These are phyloP conservation scores for Phytopythium helicoides DNA, from an alignment of 352 stramenopile genomes.

Conservation along the genomic window DNA sequence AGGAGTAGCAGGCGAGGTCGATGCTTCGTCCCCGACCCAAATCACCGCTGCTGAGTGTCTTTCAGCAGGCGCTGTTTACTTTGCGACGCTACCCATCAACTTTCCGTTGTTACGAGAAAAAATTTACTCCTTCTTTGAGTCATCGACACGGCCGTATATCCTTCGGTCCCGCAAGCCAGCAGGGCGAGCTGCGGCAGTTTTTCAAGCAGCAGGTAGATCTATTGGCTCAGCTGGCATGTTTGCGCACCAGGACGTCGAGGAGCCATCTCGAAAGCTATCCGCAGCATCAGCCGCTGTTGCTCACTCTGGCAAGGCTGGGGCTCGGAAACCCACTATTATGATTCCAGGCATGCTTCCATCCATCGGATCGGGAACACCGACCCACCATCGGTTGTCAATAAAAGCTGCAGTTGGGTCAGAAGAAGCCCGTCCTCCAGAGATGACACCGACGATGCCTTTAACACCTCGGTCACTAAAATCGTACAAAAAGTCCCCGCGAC, in stretches of 20 bases:
- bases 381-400: slow-evolving; percentile 1
- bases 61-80: slow-evolving; percentile 49
- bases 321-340: slow-evolving; percentile 27
- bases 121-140: slow-evolving; percentile 56
- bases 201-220: slow-evolving; percentile 22
- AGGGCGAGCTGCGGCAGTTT: slow-evolving; percentile 11
- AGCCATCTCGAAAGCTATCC: slow-evolving; percentile 25
- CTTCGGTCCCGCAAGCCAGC: slow-evolving; percentile 42
- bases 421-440: slow-evolving; percentile 23
- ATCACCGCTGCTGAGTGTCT: slow-evolving; percentile 48
- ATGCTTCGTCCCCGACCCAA: slow-evolving; percentile 24
- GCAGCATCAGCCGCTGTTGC: slow-evolving; percentile 21
- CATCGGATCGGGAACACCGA: not conserved
- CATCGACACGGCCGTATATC: slow-evolving; percentile 51
- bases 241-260: slow-evolving; percentile 23
- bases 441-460: slow-evolving; percentile 20
- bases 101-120: slow-evolving; percentile 54
- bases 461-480: slow-evolving; percentile 46
- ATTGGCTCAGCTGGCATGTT: slow-evolving; percentile 46
- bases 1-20: slow-evolving; percentile 12
- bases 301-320: slow-evolving; percentile 27
- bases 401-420: slow-evolving; percentile 15
- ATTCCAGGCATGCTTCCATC: slow-evolving; percentile 15
- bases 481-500: slow-evolving; percentile 40
- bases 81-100: slow-evolving; percentile 54